Evolutionary conservation across 441 rosid genomes (phyloP).

Genomic region (Lepidium campestre): DNA sequence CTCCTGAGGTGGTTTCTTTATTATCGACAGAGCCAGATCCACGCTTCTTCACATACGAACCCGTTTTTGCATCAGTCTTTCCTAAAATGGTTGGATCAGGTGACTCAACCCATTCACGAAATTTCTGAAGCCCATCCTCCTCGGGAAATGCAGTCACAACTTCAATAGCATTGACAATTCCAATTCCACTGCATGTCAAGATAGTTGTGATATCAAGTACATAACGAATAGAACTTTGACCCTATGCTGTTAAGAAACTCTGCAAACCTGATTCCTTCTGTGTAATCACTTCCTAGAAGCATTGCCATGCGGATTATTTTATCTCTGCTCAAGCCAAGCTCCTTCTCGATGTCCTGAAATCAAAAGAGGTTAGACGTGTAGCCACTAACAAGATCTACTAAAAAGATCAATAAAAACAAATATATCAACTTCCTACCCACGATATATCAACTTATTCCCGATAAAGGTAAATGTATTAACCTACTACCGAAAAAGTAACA

Average conservation of each 20-base stretch:
- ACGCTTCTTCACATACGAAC: conserved; percentile 36
- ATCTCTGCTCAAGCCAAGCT: conserved; percentile 83
- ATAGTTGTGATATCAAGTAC: conserved; percentile 6
- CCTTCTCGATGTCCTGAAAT: conserved; percentile 83
- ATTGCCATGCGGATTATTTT: conserved; percentile 82
- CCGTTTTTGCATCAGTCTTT: conserved; percentile 35
- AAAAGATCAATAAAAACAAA: background rate
- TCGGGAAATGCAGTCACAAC: conserved; percentile 91
- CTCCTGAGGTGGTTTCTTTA: conserved; percentile 20
- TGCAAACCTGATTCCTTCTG: conserved; percentile 89
- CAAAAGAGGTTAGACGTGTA: background rate
- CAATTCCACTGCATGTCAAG: conserved; percentile 72
- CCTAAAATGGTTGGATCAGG: conserved; percentile 92
- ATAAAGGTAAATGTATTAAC: background rate
- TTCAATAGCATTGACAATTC: conserved; percentile 97
- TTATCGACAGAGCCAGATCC: conserved; percentile 33
- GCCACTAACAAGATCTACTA: background rate
- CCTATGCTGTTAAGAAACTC: background rate
- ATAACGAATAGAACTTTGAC: background rate
- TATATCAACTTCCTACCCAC: background rate
- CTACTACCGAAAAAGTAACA: background rate
- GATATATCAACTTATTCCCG: background rate
- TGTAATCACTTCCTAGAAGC: conserved; percentile 98
- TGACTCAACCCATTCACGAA: conserved; percentile 95
- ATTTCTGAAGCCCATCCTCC: conserved; percentile 82